Conservation (phyloP, 371 early-diverging fungal genomes). For the Zychaea mexicana region DNA sequence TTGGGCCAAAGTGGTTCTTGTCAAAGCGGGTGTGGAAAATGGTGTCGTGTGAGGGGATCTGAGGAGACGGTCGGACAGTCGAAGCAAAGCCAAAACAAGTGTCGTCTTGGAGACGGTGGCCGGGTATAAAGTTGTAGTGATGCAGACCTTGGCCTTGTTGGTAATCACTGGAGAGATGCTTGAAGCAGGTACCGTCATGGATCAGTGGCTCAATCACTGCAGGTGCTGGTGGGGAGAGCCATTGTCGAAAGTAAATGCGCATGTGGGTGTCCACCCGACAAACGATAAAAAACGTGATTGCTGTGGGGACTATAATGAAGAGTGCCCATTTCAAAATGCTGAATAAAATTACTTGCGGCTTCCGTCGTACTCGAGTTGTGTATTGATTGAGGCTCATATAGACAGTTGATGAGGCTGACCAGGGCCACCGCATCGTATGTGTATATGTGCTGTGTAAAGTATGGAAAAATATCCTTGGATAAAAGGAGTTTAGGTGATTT, state of each 20-base stretch:
- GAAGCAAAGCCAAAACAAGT: slow-evolving; percentile 54
- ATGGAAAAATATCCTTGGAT: too few relatives aligned
- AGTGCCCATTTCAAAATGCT: slow-evolving; percentile 12
- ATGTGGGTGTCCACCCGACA: slow-evolving; percentile 45
- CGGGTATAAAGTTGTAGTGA: slow-evolving; percentile 38
- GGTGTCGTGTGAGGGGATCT: neutral
- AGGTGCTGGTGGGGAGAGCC: slow-evolving; percentile 36
- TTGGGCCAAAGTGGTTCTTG: slow-evolving; percentile 25
- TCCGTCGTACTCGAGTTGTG: slow-evolving; percentile 2
- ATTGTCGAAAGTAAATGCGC: slow-evolving; percentile 42
- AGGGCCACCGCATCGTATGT: slow-evolving; percentile 13
- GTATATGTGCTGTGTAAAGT: too few relatives aligned
- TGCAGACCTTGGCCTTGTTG: slow-evolving; percentile 26
- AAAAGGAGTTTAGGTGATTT: too few relatives aligned
- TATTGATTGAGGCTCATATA: slow-evolving; percentile 10
- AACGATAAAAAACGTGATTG: slow-evolving; percentile 31
- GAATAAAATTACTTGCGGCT: neutral
- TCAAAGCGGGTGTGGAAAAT: slow-evolving; percentile 42
- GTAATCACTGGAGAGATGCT: slow-evolving; percentile 18
- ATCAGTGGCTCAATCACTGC: slow-evolving; percentile 30
- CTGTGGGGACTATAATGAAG: neutral
- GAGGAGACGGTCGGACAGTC: slow-evolving; percentile 14
- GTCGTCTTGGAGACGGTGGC: slow-evolving; percentile 43
- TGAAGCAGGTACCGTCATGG: slow-evolving; percentile 24
- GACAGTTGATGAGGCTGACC: slow-evolving; percentile 1